A percentile compares a stretch with the other conserved stretches of the same genome.
These are phyloP conservation scores for Trichoderma lentiforme DNA, from an alignment of 2,329 filamentous ascomycete genomes.

Conservation along the genomic window DNA sequence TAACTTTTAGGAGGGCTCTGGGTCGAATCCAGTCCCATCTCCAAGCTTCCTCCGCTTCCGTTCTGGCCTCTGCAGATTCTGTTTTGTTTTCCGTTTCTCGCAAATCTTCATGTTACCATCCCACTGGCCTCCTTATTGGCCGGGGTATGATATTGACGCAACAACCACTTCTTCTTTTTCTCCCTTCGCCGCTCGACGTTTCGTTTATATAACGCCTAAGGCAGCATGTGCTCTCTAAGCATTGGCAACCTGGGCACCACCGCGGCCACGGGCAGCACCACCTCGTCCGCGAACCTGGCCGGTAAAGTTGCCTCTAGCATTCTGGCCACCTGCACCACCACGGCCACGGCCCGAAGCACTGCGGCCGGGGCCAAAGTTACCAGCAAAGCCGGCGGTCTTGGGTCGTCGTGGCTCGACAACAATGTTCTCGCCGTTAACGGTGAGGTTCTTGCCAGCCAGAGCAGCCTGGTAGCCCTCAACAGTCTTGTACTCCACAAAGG, in stretches of 20 bases:
- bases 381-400: conserved; percentile 67
- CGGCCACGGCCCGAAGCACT: conserved; percentile 61
- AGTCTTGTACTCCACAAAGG: conserved; percentile 90
- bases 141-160: neutral
- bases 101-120: neutral
- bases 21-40: conserved; percentile 32
- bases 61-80: neutral
- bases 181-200: neutral
- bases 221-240: conserved; percentile 27
- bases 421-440: conserved; percentile 77
- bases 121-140: neutral
- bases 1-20: conserved; percentile 29
- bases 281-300: conserved; percentile 65
- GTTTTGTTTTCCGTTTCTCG: neutral
- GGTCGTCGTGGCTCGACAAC: conserved; percentile 85
- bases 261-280: conserved; percentile 61
- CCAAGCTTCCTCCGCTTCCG: neutral
- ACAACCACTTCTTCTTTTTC: neutral
- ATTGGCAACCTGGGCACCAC: conserved; percentile 54
- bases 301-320: conserved; percentile 66
- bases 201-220: neutral
- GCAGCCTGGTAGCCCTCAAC: conserved; percentile 79
- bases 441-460: conserved; percentile 78
- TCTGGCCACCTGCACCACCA: conserved; percentile 60
- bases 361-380: conserved; percentile 61